Conservation (phyloP, 164 flowering plant genomes). For the Amborella trichopoda region DNA sequence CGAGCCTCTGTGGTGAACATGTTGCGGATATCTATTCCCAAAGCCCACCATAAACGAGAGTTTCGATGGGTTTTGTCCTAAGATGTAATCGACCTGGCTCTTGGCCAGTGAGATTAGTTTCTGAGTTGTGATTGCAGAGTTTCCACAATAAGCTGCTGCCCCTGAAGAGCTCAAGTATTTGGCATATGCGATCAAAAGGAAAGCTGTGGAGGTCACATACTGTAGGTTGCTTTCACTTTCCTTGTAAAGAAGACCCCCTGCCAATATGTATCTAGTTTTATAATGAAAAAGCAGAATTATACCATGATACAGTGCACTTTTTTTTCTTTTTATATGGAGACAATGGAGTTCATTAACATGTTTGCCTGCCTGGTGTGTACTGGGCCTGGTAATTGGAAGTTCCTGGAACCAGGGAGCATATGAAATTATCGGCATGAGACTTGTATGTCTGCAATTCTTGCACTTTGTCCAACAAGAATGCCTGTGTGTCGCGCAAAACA, state of each 20-base stretch:
- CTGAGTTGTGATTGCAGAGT: slow-evolving; percentile 29
- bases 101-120: slow-evolving; percentile 50
- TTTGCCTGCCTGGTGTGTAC: slow-evolving; percentile 89
- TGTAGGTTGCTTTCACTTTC: slow-evolving; percentile 80
- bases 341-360: too few species aligned
- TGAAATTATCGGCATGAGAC: slow-evolving; percentile 75
- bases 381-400: slow-evolving; percentile 61
- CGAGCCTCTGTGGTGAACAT: slow-evolving; percentile 84
- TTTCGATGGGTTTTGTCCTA: slow-evolving; percentile 72
- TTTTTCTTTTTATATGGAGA: too few species aligned
- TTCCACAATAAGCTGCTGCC: slow-evolving; percentile 35
- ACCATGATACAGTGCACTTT: too few species aligned
- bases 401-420: slow-evolving; percentile 81
- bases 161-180: slow-evolving; percentile 45
- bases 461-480: slow-evolving; percentile 36
- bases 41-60: slow-evolving; percentile 96
- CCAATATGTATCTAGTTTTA: too few species aligned
- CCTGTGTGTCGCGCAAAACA: too few species aligned
- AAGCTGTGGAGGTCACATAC: slow-evolving; percentile 67
- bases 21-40: slow-evolving; percentile 56
- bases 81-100: slow-evolving; percentile 83
- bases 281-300: too few species aligned
- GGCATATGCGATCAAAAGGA: slow-evolving; percentile 72
- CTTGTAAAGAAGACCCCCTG: slow-evolving; percentile 87
- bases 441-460: slow-evolving; percentile 58